Percentiles rank a stretch among this genome's conserved stretches.
phyloP scores from a whole-genome alignment of 768 basidiomycete species.

The Auricularia heimuer region DNA sequence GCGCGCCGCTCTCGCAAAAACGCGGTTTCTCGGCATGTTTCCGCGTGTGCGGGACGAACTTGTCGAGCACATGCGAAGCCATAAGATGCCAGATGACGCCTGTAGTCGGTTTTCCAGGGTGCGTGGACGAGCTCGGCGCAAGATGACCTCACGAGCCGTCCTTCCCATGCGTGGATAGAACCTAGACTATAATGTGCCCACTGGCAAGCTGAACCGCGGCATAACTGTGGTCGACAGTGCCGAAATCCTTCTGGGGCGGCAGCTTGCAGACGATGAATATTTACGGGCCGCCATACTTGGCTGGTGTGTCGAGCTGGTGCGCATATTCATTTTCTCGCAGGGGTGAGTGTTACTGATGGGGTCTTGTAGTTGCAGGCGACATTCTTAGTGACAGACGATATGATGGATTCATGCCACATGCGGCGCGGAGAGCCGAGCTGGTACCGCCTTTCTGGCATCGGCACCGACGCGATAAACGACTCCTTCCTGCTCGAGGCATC shows the following conservation, averaged over 20 bases:
- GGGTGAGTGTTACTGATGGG: neutral
- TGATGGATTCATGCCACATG: constrained; percentile 95
- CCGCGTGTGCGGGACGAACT: constrained; percentile 67
- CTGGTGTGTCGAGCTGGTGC: constrained; percentile 91
- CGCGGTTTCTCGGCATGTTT: constrained; percentile 64
- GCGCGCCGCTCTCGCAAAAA: constrained; percentile 10
- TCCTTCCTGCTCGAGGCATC: constrained; percentile 91
- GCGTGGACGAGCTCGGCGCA: constrained; percentile 15
- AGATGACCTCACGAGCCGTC: too few relatives aligned
- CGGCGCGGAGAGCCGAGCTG: constrained; percentile 93
- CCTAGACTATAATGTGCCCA: constrained; percentile 89
- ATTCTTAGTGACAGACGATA: constrained; percentile 95
- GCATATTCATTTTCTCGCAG: constrained; percentile 21
- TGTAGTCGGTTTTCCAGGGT: constrained; percentile 79
- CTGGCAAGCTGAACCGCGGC: constrained; percentile 95
- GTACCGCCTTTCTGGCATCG: constrained; percentile 64
- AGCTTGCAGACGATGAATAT: constrained; percentile 76
- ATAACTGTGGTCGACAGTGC: constrained; percentile 90
- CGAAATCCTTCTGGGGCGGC: constrained; percentile 69
- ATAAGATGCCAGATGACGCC: constrained; percentile 79
- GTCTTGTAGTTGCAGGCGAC: constrained; percentile 78
- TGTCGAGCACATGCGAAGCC: constrained; percentile 48
- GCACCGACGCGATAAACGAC: constrained; percentile 90
- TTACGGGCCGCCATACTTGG: constrained; percentile 79
- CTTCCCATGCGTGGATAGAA: constrained; percentile 34